These are phyloP conservation scores for Apium graveolens DNA, from an alignment of 129 eudicot species.

Conservation along the genomic window DNA sequence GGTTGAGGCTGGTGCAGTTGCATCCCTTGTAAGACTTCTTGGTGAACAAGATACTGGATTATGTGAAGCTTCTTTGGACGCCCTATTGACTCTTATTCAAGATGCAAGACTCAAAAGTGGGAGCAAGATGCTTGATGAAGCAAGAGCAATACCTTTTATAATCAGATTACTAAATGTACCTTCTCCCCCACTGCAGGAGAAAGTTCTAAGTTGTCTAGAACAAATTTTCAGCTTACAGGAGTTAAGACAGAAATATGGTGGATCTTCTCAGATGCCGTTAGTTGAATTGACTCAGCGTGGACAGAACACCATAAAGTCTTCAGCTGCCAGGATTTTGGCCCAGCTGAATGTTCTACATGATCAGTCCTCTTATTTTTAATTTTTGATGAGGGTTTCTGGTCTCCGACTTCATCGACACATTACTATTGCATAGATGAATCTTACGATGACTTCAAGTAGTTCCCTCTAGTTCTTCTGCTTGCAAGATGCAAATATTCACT, in stretches of 20 bases:
- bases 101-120: conserved; percentile 39
- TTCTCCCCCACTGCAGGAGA: conserved; percentile 49
- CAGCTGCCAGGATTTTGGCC: conserved; percentile 61
- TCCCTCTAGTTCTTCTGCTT: background rate
- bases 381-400: conserved; percentile 29
- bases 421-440: background rate
- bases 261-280: conserved; percentile 46
- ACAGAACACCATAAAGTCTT: conserved; percentile 34
- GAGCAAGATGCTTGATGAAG: conserved; percentile 52
- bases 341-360: conserved; percentile 60
- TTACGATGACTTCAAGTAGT: background rate
- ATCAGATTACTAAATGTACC: conserved; percentile 37
- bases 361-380: conserved; percentile 61
- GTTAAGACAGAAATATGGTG: conserved; percentile 42
- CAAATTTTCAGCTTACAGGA: conserved; percentile 44
- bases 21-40: conserved; percentile 43
- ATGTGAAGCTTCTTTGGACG: conserved; percentile 60
- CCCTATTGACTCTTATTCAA: conserved; percentile 45
- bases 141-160: conserved; percentile 35
- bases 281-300: conserved; percentile 69
- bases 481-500: background rate
- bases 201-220: conserved; percentile 40
- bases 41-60: conserved; percentile 31
- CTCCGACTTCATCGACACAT: background rate
- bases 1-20: conserved; percentile 47